Percentiles rank a stretch among this genome's conserved stretches.
These are phyloP conservation scores for Narthecium ossifragum DNA, from an alignment of 106 monocot genomes.

Conservation along the genomic window DNA sequence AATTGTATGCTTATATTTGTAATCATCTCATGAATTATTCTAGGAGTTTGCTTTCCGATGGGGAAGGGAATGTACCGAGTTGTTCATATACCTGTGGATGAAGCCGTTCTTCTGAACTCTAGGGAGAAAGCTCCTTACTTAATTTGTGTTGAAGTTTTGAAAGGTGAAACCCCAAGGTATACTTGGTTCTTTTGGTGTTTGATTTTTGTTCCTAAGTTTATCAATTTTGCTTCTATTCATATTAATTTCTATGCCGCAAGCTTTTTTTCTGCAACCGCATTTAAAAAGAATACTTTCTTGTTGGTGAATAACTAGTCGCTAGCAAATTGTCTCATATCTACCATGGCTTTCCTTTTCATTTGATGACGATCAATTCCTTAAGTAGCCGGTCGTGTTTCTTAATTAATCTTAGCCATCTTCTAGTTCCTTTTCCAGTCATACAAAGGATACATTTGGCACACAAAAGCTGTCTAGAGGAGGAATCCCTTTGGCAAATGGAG, in stretches of 20 bases:
- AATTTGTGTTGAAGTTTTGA: slow-evolving; percentile 96
- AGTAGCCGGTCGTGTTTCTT: too few species aligned
- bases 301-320: too few species aligned
- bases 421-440: slow-evolving; percentile 38
- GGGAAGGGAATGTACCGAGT: slow-evolving; percentile 96
- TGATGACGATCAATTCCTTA: too few species aligned
- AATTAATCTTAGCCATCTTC: too few species aligned
- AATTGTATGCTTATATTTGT: too few species aligned
- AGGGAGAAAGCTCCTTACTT: slow-evolving; percentile 98
- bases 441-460: slow-evolving; percentile 55
- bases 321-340: too few species aligned
- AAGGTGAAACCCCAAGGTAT: slow-evolving; percentile 87
- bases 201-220: slow-evolving; percentile 1
- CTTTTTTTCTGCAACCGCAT: too few species aligned
- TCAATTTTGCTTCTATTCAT: too few species aligned
- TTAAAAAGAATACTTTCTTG: too few species aligned
- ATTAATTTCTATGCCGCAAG: too few species aligned
- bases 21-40: background rate
- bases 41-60: slow-evolving; percentile 99
- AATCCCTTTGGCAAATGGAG: slow-evolving; percentile 94
- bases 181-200: background rate
- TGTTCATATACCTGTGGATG: slow-evolving; percentile 91
- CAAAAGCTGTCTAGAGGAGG: slow-evolving; percentile 82
- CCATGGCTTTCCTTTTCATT: too few species aligned
- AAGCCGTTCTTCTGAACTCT: slow-evolving; percentile 93